Evolutionary conservation across 371 early-diverging fungal genomes (phyloP).

Genomic region (Apophysomyces ossiformis): DNA sequence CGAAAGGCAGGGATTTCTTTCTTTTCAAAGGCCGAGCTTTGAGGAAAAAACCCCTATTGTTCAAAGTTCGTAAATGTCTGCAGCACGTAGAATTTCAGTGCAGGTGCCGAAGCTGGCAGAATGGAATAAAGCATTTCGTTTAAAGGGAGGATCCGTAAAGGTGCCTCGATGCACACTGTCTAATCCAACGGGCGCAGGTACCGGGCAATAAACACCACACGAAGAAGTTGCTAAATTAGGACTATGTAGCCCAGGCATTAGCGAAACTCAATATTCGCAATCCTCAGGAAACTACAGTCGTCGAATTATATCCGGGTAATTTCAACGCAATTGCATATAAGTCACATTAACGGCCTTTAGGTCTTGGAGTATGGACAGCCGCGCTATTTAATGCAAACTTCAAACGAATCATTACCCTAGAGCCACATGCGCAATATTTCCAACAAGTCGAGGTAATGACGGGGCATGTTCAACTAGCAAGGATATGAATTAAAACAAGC

Average conservation of each 20-base stretch:
- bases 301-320: conserved; percentile 52
- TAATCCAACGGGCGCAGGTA: conserved; percentile 15
- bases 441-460: conserved; percentile 30
- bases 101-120: conserved; percentile 6
- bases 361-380: conserved; percentile 48
- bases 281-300: conserved; percentile 34
- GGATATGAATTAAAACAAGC: not conserved
- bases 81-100: not conserved
- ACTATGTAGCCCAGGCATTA: conserved; percentile 17
- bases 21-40: too few relatives aligned
- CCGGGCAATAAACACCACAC: too few relatives aligned
- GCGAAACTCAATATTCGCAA: conserved; percentile 26
- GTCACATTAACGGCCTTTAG: conserved; percentile 15
- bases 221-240: not conserved
- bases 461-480: not conserved
- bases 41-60: not conserved
- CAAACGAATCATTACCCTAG: conserved; percentile 39
- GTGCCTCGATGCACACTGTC: conserved; percentile 17
- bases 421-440: conserved; percentile 32
- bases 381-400: conserved; percentile 42
- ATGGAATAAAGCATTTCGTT: conserved; percentile 19
- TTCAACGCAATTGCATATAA: not conserved
- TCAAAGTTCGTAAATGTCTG: not conserved
- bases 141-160: conserved; percentile 10
- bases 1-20: too few relatives aligned